phyloP scores from a whole-genome alignment of 495 filamentous ascomycete species.

The Chaetomium cochliodes region DNA sequence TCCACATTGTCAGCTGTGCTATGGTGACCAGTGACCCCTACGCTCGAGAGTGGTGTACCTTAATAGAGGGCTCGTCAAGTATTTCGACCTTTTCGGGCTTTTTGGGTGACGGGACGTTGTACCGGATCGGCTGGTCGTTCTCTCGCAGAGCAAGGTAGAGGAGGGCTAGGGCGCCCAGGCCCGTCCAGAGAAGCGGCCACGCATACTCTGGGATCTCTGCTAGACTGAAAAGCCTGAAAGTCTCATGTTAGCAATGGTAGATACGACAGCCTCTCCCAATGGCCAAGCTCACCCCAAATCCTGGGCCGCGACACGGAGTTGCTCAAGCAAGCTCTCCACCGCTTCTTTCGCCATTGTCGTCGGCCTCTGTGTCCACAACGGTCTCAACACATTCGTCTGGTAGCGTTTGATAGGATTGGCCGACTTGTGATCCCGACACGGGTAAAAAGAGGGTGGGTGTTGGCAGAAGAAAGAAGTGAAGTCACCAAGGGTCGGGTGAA shows the following conservation, averaged over 20 bases:
- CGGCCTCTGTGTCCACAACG: background rate
- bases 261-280: background rate
- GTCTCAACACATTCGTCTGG: background rate
- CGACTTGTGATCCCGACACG: background rate
- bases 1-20: constrained; percentile 7
- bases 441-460: background rate
- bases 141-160: constrained; percentile 31
- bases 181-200: constrained; percentile 28
- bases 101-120: constrained; percentile 43
- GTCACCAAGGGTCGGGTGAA: background rate
- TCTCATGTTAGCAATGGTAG: background rate
- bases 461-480: background rate
- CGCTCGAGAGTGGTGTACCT: constrained; percentile 30
- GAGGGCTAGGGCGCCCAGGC: constrained; percentile 33
- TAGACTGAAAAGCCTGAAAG: constrained; percentile 8
- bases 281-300: constrained; percentile 12
- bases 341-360: constrained; percentile 22
- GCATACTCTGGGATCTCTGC: constrained; percentile 19
- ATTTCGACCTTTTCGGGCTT: constrained; percentile 53
- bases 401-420: background rate
- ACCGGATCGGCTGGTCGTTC: constrained; percentile 40
- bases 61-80: constrained; percentile 61
- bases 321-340: constrained; percentile 21
- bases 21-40: no score
- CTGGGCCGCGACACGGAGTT: constrained; percentile 25